A percentile compares a stretch with the other conserved stretches of the same genome.
Evolutionary conservation across 2,329 filamentous ascomycete genomes (phyloP).

Genomic region (Cercospora berteroae): DNA sequence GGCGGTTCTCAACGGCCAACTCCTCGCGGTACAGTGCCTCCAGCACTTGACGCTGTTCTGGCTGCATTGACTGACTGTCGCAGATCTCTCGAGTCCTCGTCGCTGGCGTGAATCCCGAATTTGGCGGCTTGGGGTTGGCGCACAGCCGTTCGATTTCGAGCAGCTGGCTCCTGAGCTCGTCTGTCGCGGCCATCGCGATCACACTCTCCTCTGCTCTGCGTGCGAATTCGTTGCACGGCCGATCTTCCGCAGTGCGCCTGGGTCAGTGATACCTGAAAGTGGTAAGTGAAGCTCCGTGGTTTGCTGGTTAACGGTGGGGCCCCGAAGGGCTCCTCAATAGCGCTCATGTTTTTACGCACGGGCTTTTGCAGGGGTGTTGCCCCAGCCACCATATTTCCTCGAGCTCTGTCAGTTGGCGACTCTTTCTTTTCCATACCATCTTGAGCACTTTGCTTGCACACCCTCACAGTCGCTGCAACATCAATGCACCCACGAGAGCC

Average conservation of each 20-base stretch:
- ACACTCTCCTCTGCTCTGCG: neutral
- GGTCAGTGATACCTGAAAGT: neutral
- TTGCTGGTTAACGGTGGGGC: constrained; percentile 10
- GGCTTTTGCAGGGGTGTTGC: neutral
- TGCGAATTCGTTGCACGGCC: neutral
- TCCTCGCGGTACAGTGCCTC: constrained; percentile 1
- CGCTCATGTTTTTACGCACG: constrained; percentile 10
- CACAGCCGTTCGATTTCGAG: neutral
- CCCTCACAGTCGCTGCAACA: neutral
- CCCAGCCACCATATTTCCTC: constrained; percentile 11
- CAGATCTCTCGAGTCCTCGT: neutral
- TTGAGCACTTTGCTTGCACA: neutral
- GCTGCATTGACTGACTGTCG: neutral
- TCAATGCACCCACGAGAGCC: too few relatives aligned
- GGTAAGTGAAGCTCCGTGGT: constrained; percentile 6
- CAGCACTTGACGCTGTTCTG: neutral
- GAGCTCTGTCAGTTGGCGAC: neutral
- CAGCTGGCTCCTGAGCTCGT: neutral
- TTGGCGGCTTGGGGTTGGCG: neutral
- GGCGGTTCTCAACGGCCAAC: neutral
- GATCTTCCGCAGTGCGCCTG: neutral
- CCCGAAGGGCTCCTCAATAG: neutral
- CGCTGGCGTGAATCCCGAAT: neutral
- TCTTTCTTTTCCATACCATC: neutral
- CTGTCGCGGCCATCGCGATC: neutral